Evolutionary conservation across 139 green algal genomes (phyloP), one percentile per base, ranked within the genome.

Genomic region (Ettlia oleoabundans): DNA sequence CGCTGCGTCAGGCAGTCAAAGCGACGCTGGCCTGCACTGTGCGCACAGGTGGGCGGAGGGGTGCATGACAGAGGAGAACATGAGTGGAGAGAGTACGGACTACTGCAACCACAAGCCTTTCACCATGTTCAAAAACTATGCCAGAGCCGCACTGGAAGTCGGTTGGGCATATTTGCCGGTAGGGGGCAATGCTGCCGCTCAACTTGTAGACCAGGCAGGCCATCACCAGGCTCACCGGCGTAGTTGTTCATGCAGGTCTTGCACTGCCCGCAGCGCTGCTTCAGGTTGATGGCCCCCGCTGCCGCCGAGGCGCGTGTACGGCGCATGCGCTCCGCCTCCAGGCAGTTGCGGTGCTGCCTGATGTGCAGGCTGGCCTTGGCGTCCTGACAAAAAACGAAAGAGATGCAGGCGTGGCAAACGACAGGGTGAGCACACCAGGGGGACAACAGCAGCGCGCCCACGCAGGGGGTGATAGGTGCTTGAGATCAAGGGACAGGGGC

Each of bases 1-100:
- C 93, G 89, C 69, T 94, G 88, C 43, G 89, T 79, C 80, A 96
- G 86, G 86, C 93, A 97, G 47, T 88, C 84, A 62, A 84, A 85
- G 66, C 93, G 85, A 9, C 90, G 81, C 68, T 82, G 74, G 52
- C 80, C 83, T 78, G 72, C 61, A 65, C 18, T 18, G 10, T 24
- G 7, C 8, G 33, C 5, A 32, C 51, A 18, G 72, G 18, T 22
- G 66, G 66, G n/a, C n/a, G n/a, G n/a, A n/a, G n/a, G n/a, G n/a
- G n/a, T n/a, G n/a, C n/a, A n/a, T n/a, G n/a, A n/a, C n/a, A n/a
- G n/a, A n/a, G n/a, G n/a, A n/a, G n/a, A n/a, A n/a, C n/a, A n/a
- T n/a, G n/a, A n/a, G n/a, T n/a, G n/a, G n/a, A n/a, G n/a, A n/a
- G n/a, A n/a, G n/a, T n/a, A n/a, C n/a, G n/a, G n/a, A n/a, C n/a